Evolutionary conservation across 139 green algal species (phyloP).

Genomic region (Coelastrella sp.): DNA sequence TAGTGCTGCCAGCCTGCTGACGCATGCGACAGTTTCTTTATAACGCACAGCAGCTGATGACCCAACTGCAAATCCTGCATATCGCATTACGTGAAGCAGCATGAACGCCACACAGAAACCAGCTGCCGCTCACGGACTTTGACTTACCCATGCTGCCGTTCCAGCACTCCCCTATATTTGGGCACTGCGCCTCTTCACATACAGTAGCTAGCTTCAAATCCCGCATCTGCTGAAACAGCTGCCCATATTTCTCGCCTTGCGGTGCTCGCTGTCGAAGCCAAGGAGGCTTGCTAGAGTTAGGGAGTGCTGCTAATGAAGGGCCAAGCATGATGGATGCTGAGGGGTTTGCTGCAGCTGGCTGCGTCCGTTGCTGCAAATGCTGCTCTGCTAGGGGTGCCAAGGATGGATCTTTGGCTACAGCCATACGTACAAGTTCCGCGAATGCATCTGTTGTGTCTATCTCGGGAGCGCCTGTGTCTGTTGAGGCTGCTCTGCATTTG

Average conservation of each 20-base stretch:
- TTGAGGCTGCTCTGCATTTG: slow-evolving; percentile 30
- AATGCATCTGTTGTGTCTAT: slow-evolving; percentile 73
- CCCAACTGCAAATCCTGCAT: no score
- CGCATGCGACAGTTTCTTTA: no score
- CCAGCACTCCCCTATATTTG: slow-evolving; percentile 95
- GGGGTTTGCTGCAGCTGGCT: neutral
- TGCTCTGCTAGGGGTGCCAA: slow-evolving; percentile 70
- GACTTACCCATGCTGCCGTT: slow-evolving; percentile 68
- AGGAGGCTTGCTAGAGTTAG: slow-evolving; percentile 84
- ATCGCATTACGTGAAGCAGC: no score
- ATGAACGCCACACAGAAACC: neutral
- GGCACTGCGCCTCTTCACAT: slow-evolving; percentile 94
- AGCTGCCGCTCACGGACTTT: neutral
- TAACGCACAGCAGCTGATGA: no score
- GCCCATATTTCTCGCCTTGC: slow-evolving; percentile 88
- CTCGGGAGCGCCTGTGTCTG: slow-evolving; percentile 13
- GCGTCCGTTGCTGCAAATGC: slow-evolving; percentile 54
- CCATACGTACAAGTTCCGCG: slow-evolving; percentile 85
- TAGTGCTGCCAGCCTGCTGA: no score
- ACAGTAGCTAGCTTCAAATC: slow-evolving; percentile 90
- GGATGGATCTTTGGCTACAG: slow-evolving; percentile 80
- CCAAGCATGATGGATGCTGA: slow-evolving; percentile 55
- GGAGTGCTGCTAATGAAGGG: slow-evolving; percentile 52
- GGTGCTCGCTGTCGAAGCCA: slow-evolving; percentile 96
- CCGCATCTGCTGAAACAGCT: slow-evolving; percentile 82